Conservation (phyloP, 495 filamentous ascomycete genomes). For the Cercophora samala region DNA sequence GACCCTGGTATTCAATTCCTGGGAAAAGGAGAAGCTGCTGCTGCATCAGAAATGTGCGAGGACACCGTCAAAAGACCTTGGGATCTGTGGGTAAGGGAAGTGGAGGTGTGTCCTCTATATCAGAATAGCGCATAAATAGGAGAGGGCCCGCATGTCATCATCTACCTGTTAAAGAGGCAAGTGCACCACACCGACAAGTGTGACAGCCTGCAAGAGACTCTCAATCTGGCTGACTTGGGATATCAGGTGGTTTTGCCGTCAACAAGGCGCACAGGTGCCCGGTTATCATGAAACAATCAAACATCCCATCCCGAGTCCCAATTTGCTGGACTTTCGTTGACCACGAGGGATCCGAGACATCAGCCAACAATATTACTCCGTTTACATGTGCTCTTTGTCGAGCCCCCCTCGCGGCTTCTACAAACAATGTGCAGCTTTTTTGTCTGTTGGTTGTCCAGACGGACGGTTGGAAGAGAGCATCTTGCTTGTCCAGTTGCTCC, state of each 20-base stretch:
- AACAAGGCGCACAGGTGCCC: not conserved
- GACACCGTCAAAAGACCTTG: constrained; percentile 35
- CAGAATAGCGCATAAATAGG: constrained; percentile 1
- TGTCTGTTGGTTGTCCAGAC: not conserved
- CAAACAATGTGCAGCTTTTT: not conserved
- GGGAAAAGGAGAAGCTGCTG: constrained; percentile 28
- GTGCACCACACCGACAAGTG: not conserved
- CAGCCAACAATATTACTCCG: not conserved
- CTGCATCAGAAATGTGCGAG: constrained; percentile 24
- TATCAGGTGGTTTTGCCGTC: not conserved
- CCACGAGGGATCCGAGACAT: not conserved
- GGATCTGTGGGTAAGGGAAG: constrained; percentile 44
- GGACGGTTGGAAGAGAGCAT: not conserved
- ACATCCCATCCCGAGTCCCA: not conserved
- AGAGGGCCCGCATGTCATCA: not conserved
- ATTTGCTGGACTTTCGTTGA: not conserved
- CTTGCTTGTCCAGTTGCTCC: not conserved
- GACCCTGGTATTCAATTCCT: constrained; percentile 25
- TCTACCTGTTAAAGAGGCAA: not conserved
- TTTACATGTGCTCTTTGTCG: not conserved
- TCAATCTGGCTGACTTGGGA: not conserved
- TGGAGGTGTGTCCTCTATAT: constrained; percentile 25
- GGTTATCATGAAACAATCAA: not conserved
- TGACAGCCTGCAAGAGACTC: not conserved
- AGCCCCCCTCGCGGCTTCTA: not conserved